Evolutionary conservation across 2,329 filamentous ascomycete species (phyloP).

Genomic region (Fusarium pininemorale): DNA sequence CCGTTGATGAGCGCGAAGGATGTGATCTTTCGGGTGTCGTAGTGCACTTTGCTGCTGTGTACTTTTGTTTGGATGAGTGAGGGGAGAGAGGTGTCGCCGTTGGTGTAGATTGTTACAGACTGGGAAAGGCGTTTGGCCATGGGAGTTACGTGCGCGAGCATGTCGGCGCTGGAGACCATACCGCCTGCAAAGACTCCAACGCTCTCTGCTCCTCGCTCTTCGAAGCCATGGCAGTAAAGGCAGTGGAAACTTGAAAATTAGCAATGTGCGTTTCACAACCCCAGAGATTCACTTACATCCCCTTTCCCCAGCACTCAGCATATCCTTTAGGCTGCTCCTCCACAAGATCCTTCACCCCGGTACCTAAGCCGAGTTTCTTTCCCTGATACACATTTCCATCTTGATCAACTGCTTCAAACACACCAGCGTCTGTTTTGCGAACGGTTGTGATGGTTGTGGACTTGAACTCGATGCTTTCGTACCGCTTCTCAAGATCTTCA

Average conservation of each 20-base stretch:
- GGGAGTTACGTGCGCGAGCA: constrained; percentile 52
- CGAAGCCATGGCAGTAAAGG: constrained; percentile 68
- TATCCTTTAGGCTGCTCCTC: constrained; percentile 62
- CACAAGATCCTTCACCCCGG: constrained; percentile 60
- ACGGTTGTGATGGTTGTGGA: constrained; percentile 42
- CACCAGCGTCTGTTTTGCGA: constrained; percentile 41
- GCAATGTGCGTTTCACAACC: background rate
- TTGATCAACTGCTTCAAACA: constrained; percentile 53
- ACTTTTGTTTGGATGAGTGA: constrained; percentile 41
- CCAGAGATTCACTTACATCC: constrained; percentile 52
- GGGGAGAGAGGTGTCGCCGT: constrained; percentile 52
- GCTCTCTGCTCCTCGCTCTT: constrained; percentile 59
- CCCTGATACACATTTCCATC: constrained; percentile 56
- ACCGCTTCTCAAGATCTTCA: constrained; percentile 48
- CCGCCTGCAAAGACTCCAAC: constrained; percentile 58
- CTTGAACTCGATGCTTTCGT: constrained; percentile 48
- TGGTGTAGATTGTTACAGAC: constrained; percentile 61
- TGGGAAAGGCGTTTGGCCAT: constrained; percentile 56
- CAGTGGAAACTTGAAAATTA: constrained; percentile 59
- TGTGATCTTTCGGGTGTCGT: constrained; percentile 50
- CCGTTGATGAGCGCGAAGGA: constrained; percentile 42
- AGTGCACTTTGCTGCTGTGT: constrained; percentile 46
- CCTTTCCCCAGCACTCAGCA: constrained; percentile 61
- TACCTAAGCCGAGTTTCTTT: constrained; percentile 61
- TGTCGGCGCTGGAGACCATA: constrained; percentile 41